Evolutionary conservation across 2,329 filamentous ascomycete genomes (phyloP).

Genomic region (Neofusicoccum parvum): DNA sequence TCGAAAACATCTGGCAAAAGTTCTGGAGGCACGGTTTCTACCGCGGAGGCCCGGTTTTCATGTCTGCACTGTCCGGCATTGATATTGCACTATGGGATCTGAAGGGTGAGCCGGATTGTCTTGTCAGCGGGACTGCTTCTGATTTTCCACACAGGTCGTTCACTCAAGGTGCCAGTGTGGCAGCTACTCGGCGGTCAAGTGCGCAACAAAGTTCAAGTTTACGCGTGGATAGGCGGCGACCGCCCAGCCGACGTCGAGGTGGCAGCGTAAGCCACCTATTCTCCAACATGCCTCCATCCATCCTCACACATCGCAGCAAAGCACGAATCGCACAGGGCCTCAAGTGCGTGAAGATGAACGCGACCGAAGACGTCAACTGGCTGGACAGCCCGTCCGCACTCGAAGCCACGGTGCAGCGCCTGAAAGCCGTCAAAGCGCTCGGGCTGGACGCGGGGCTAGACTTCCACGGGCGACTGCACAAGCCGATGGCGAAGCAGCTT

Average conservation of each 20-base stretch:
- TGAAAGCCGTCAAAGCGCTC: conserved; percentile 68
- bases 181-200: conserved; percentile 13
- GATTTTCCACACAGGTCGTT: neutral
- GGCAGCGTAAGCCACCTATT: conserved; percentile 55
- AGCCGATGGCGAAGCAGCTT: conserved; percentile 77
- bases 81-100: conserved; percentile 26
- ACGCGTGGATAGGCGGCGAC: conserved; percentile 73
- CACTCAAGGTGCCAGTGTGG: conserved; percentile 12
- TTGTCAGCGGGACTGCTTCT: neutral
- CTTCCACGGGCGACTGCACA: conserved; percentile 76
- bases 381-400: conserved; percentile 70
- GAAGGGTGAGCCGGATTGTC: conserved; percentile 36
- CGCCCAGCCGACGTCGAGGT: conserved; percentile 66
- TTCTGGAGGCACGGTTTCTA: conserved; percentile 72
- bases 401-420: conserved; percentile 64
- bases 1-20: conserved; percentile 79
- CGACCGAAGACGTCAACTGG: conserved; percentile 74
- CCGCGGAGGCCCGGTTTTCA: conserved; percentile 51
- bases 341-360: conserved; percentile 76
- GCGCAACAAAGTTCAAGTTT: conserved; percentile 11
- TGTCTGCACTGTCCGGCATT: conserved; percentile 18
- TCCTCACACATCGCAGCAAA: conserved; percentile 43
- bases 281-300: neutral
- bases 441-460: conserved; percentile 75
- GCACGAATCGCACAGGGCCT: conserved; percentile 64